These are phyloP conservation scores for Rhodomyrtus psidioides DNA, from an alignment of 441 rosid species.

Conservation along the genomic window DNA sequence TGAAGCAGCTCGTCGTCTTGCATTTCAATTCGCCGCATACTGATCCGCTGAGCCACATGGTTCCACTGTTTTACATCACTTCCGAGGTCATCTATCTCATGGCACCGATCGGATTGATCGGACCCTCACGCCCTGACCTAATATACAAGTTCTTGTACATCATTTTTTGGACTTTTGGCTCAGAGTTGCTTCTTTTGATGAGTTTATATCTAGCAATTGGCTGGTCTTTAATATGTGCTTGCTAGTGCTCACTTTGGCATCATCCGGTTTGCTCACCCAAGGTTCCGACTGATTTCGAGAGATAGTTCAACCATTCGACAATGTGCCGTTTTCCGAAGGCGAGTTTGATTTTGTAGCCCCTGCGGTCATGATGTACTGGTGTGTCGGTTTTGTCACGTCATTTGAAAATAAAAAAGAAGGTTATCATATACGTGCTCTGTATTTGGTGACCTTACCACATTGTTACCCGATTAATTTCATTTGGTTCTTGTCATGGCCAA, in stretches of 20 bases:
- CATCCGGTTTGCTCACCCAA: not conserved
- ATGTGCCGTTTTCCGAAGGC: not conserved
- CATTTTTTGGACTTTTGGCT: not conserved
- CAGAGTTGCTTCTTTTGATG: fast-evolving
- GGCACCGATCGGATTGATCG: not conserved
- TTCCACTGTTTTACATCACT: not conserved
- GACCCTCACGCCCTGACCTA: not conserved
- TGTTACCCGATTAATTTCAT: not conserved
- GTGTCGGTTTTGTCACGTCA: not conserved
- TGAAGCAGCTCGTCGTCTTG: not conserved
- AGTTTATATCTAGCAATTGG: not conserved
- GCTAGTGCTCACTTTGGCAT: not conserved
- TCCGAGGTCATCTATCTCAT: not conserved
- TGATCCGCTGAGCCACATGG: not conserved
- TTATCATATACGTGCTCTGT: not conserved
- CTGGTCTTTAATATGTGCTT: not conserved
- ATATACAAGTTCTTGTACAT: not conserved
- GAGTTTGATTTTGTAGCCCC: not conserved
- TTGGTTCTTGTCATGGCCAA: no score
- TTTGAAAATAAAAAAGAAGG: not conserved
- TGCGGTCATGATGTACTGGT: not conserved
- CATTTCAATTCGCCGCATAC: not conserved
- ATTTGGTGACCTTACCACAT: not conserved
- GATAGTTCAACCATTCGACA: not conserved
- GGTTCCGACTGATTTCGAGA: not conserved